Conservation (phyloP, 2,329 filamentous ascomycete genomes). For the Colletotrichum paranaense region DNA sequence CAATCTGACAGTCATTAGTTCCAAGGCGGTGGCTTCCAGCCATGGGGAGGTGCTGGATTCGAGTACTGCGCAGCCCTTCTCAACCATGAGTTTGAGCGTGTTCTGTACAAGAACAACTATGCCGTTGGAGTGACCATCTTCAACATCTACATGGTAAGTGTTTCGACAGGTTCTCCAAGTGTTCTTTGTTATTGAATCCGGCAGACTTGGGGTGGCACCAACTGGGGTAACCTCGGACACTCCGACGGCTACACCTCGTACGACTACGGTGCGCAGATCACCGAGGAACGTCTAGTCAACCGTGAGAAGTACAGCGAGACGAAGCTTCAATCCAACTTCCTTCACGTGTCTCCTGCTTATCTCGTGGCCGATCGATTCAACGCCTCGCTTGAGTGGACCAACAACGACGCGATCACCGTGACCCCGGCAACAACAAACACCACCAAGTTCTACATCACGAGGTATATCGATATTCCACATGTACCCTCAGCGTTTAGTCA, state of each 20-base stretch:
- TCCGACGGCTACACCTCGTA: conserved; percentile 67
- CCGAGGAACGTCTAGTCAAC: conserved; percentile 72
- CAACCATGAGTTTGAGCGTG: conserved; percentile 75
- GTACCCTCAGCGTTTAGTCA: background rate
- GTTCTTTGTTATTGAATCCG: background rate
- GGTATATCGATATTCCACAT: background rate
- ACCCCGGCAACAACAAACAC: conserved; percentile 68
- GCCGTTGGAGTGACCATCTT: conserved; percentile 72
- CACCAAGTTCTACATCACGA: conserved; percentile 66
- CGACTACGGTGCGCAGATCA: conserved; percentile 63
- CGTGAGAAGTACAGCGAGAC: conserved; percentile 81
- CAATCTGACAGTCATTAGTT: conserved; percentile 52
- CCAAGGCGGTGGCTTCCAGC: conserved; percentile 74
- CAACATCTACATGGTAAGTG: conserved; percentile 75
- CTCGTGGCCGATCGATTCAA: conserved; percentile 63
- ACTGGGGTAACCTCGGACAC: conserved; percentile 80
- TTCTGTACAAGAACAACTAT: conserved; percentile 80
- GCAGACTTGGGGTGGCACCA: conserved; percentile 76
- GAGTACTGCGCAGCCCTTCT: conserved; percentile 72
- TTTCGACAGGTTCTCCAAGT: too few relatives aligned
- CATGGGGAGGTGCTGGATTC: conserved; percentile 77
- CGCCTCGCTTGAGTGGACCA: conserved; percentile 43
- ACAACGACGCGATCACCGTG: conserved; percentile 59
- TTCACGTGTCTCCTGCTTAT: conserved; percentile 75
- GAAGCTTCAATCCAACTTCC: conserved; percentile 78